Conservation (phyloP, 108 stramenopile species). For the Skeletonema potamos region DNA sequence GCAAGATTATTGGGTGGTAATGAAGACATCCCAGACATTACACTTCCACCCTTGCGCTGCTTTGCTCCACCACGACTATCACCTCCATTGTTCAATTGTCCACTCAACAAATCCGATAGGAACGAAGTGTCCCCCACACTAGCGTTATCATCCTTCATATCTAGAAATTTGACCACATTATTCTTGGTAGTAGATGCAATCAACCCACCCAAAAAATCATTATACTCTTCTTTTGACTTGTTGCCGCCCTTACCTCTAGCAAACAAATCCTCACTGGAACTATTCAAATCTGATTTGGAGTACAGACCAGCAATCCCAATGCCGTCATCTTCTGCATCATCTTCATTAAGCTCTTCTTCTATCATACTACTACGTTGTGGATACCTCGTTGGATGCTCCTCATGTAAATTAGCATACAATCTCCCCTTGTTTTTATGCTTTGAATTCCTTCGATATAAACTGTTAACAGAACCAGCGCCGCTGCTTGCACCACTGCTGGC, state of each 20-base stretch:
- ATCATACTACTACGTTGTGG: conserved; percentile 21
- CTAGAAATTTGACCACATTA: not conserved
- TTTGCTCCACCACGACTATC: conserved; percentile 1
- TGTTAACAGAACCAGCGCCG: not conserved
- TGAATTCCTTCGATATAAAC: not conserved
- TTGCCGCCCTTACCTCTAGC: not conserved
- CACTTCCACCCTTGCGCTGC: conserved; percentile 17
- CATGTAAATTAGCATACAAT: conserved; percentile 9
- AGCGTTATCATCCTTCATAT: conserved; percentile 4
- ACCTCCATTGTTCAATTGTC: not conserved
- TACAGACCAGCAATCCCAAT: not conserved
- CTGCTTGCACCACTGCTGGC: not conserved
- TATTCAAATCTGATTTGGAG: not conserved
- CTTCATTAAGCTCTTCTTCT: conserved; percentile 11
- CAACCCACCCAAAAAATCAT: conserved; percentile 9
- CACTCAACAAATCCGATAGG: conserved; percentile 21
- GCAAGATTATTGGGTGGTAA: not conserved
- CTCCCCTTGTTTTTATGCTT: not conserved
- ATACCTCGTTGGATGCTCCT: conserved; percentile 19
- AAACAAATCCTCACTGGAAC: not conserved
- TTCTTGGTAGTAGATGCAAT: not conserved
- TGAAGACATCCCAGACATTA: not conserved
- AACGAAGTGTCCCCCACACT: conserved; percentile 29
- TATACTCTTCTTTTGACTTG: not conserved
- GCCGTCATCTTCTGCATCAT: conserved; percentile 4